Evolutionary conservation across 331 rosid species (phyloP).

Genomic region (Prunus yedoensis): DNA sequence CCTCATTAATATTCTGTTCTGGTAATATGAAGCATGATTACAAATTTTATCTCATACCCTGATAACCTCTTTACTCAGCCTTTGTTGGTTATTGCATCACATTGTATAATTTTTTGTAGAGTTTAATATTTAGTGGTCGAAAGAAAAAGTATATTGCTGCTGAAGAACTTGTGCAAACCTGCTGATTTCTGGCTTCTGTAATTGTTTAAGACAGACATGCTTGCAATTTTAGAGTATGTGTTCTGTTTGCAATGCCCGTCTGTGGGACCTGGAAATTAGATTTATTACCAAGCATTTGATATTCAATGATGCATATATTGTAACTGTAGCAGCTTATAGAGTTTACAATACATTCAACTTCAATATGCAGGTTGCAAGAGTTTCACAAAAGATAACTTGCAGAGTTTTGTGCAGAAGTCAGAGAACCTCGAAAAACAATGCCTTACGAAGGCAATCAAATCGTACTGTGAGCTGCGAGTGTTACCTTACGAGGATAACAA

Average conservation of each 20-base stretch:
- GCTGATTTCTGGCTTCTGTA: neutral
- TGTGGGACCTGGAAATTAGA: neutral
- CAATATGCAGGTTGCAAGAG: slow-evolving; percentile 78
- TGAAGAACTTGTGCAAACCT: too few species aligned
- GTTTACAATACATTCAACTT: neutral
- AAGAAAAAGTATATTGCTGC: neutral
- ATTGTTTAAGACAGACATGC: neutral
- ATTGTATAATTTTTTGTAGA: neutral
- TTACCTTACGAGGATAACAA: slow-evolving; percentile 71
- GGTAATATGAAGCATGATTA: too few species aligned
- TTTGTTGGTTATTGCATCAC: neutral
- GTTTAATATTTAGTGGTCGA: neutral
- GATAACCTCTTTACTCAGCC: neutral
- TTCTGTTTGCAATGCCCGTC: neutral
- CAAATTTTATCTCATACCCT: neutral
- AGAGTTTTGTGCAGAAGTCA: slow-evolving; percentile 88
- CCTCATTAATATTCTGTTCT: too few species aligned
- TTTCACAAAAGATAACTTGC: slow-evolving; percentile 85
- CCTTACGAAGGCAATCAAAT: slow-evolving; percentile 73
- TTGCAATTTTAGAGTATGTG: neutral
- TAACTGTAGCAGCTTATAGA: neutral
- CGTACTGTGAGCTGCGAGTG: slow-evolving; percentile 92
- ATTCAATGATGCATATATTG: neutral
- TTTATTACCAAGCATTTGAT: neutral
- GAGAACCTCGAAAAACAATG: slow-evolving; percentile 96